phyloP scores from a whole-genome alignment of 768 basidiomycete genomes.

The Scleroderma citrinum region DNA sequence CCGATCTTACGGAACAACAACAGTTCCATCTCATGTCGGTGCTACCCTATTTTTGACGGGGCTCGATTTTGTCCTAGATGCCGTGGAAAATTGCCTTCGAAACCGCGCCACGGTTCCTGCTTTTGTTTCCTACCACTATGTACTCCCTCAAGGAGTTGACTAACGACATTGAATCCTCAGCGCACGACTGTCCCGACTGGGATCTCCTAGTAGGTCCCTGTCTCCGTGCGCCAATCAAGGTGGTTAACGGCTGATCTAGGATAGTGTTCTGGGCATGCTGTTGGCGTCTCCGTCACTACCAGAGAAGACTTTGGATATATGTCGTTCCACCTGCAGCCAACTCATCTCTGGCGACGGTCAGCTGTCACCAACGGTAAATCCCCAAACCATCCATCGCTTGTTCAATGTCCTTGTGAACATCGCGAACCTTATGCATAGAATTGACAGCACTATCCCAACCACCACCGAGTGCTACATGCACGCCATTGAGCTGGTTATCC shows the following conservation, averaged over 20 bases:
- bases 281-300: slow-evolving; percentile 24
- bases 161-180: slow-evolving; percentile 17
- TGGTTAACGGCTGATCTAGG: slow-evolving; percentile 16
- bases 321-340: slow-evolving; percentile 28
- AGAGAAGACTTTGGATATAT: slow-evolving; percentile 26
- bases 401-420: slow-evolving; percentile 41
- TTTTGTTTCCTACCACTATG: slow-evolving; percentile 13
- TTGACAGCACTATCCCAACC: slow-evolving; percentile 20
- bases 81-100: neutral
- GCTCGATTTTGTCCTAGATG: neutral
- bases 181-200: slow-evolving; percentile 25
- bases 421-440: slow-evolving; percentile 31
- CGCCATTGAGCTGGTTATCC: slow-evolving; percentile 39
- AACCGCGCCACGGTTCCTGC: slow-evolving; percentile 3
- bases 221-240: slow-evolving; percentile 1
- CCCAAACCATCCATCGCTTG: slow-evolving; percentile 34
- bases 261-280: slow-evolving; percentile 18
- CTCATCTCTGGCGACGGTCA: slow-evolving; percentile 22
- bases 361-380: slow-evolving; percentile 18
- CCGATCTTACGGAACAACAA: slow-evolving; percentile 25
- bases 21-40: slow-evolving; percentile 14
- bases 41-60: slow-evolving; percentile 12
- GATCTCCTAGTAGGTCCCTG: slow-evolving; percentile 24
- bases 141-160: slow-evolving; percentile 22
- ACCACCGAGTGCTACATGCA: slow-evolving; percentile 35